Evolutionary conservation across 1,284 basidiomycete species (phyloP).

Genomic region (Ustilago trichophora): DNA sequence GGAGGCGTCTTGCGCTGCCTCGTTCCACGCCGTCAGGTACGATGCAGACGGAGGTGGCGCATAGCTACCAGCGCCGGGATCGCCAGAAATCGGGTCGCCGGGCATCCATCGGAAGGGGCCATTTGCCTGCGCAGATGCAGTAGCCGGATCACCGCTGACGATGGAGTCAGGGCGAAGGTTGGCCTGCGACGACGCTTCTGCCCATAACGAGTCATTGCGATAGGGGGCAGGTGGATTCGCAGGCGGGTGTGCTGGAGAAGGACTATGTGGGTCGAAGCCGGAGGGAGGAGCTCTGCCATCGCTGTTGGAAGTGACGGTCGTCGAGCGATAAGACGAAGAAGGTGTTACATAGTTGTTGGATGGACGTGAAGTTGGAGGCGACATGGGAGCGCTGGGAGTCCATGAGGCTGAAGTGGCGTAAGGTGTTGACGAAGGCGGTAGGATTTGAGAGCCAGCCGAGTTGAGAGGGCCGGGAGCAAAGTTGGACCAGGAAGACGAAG

Average conservation of each 20-base stretch:
- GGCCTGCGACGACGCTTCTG: constrained; percentile 1
- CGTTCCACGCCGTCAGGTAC: constrained; percentile 37
- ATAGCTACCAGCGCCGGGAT: constrained; percentile 30
- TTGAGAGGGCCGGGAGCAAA: neutral
- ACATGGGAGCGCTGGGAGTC: constrained; percentile 21
- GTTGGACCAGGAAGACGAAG: constrained; percentile 14
- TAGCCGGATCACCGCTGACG: neutral
- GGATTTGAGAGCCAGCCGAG: neutral
- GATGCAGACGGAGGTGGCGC: constrained; percentile 35
- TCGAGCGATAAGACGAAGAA: constrained; percentile 2
- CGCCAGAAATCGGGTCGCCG: constrained; percentile 2
- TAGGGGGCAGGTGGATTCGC: constrained; percentile 18
- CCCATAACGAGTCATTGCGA: constrained; percentile 19
- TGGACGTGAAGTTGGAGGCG: constrained; percentile 13
- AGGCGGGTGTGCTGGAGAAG: too few species aligned
- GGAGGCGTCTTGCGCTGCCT: constrained; percentile 5
- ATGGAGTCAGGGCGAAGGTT: constrained; percentile 2
- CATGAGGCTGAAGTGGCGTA: constrained; percentile 10
- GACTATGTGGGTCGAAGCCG: constrained; percentile 6
- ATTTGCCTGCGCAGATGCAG: neutral
- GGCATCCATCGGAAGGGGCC: constrained; percentile 32
- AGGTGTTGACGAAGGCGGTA: neutral
- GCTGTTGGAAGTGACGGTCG: neutral
- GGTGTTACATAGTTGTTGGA: constrained; percentile 1
- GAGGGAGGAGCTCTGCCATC: neutral